Base-by-base conservation (phyloP, 768 basidiomycete genomes). In the Mycena leptocephala region DNA sequence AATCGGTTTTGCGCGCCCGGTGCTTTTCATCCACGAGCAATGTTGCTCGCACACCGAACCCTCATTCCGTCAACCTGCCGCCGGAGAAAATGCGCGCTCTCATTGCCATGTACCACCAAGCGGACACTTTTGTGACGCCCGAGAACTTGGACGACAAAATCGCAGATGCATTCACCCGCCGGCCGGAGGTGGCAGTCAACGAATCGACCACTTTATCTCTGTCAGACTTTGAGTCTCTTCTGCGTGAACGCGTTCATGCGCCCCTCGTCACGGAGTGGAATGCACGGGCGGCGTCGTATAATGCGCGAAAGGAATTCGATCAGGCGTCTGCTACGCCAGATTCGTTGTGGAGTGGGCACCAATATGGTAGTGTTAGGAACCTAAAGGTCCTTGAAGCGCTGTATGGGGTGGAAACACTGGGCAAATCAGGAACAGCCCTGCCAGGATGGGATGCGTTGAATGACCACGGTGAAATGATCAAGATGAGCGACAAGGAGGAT, bases 41-140 rank as follows among this genome's bases (percentile, higher is more conserved):
- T 43, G 76, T 70, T 33, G 72, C 79, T 43, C 79, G 75, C 48
- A 67, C 80, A 48, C 81, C 37, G 11, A n/a, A 81, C 41, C 48
- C 80, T 24, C 79, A 79, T 56, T 80, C 84, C 32, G 81, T 79
- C 64, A 79, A 84, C n/a, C 88, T 93, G 5, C 87, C 93, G 3
- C 87, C 88, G 3, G 86, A 89, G 26, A 91, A 90, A 85, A 87
- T 95, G 87, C 93, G 94, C 74, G 93, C 94, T 4, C 92, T 96
- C 76, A 89, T 95, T 76, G 89, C 92, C 13, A 90, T 96, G 67
- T 96, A 96, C 86, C 95, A 96, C 86, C 91, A 95, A 85, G 85
- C 93, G 62, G 91, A 91, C 71, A 85, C 87, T 2, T 95, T 94
- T 86, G 89, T 96, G 76, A 95, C 95, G 14, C 86, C 87, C 26